Evolutionary conservation across 2,329 filamentous ascomycete species (phyloP).

Genomic region (Aspergillus alliaceus): DNA sequence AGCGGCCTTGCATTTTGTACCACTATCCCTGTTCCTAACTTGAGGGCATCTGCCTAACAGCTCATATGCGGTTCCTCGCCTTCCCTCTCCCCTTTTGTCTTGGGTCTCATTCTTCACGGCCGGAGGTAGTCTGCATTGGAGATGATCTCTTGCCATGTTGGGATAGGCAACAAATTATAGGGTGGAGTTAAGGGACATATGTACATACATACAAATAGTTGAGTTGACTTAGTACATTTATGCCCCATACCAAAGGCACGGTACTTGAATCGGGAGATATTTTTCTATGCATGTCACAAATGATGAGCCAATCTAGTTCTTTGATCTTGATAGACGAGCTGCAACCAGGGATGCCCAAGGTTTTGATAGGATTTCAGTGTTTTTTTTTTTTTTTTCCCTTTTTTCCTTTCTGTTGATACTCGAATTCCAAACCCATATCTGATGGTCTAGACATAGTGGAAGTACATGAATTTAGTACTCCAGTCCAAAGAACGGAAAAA

Average conservation of each 20-base stretch:
- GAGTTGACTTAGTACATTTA: no score
- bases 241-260: background rate
- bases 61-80: background rate
- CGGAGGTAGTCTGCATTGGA: background rate
- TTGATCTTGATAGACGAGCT: background rate
- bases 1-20: constrained; percentile 6
- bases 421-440: no score
- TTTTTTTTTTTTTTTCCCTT: background rate
- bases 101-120: background rate
- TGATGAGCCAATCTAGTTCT: constrained; percentile 5
- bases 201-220: background rate
- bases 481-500: no score
- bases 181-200: background rate
- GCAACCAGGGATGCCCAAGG: background rate
- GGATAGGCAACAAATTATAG: background rate
- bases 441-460: no score
- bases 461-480: no score
- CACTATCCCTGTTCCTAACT: constrained; percentile 3
- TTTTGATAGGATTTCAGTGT: background rate
- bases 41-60: background rate
- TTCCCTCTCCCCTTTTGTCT: background rate
- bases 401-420: no score
- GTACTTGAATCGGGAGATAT: background rate
- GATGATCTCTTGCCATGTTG: background rate
- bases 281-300: constrained; percentile 5